Evolutionary conservation across 2,329 filamentous ascomycete genomes (phyloP), one percentile per base, ranked within the genome.

Genomic region (Paraphoma sp.): DNA sequence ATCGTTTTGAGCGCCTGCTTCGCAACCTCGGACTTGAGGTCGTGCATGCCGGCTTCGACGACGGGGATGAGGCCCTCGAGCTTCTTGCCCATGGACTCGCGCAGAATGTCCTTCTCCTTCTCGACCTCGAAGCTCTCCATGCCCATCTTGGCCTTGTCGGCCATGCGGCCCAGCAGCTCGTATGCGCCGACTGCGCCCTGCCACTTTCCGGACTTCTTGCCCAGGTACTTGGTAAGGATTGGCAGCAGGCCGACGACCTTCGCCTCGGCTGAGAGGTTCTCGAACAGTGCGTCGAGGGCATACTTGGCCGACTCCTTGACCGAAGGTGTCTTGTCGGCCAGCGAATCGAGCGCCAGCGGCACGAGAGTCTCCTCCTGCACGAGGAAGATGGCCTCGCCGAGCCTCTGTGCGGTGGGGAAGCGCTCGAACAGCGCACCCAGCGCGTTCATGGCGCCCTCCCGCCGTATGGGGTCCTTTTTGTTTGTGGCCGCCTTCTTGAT

Each of bases 1-100:
- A 99, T 98, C 47, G 94, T 92, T 78, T 91, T 89, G 72, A 91
- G 82, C n/a, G 95, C 89, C 81, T 96, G 91, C 82, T 97, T 98
- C 77, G 81, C 79, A 52, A 87, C 85, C 73, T 98, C 95, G 46
- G 82, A 73, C 84, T 99, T 99, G 75, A 99, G 84, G 76, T 99
- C 95, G 80, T 97, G 93, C 94, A 99, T 98, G 68, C 92, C 92
- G 51, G 83, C 84, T 80, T 98, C 95, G 54, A 96, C 93, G 43
- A 97, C 82, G 23, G 95, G 95, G 62, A 99, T 98, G 67, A 99
- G 81, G 48, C 87, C 85, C 64, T 94, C 93, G 51, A 98, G 84
- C 77, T 89, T 90, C 74, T 88, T 89, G 64, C 96, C 94, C 91
- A 99, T 94, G 46, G 91, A 84, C 69, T 96, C 92, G 63, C 95